These are phyloP conservation scores for Saccharomycopsis javanensis DNA, from an alignment of 805 yeast species.

Conservation along the genomic window DNA sequence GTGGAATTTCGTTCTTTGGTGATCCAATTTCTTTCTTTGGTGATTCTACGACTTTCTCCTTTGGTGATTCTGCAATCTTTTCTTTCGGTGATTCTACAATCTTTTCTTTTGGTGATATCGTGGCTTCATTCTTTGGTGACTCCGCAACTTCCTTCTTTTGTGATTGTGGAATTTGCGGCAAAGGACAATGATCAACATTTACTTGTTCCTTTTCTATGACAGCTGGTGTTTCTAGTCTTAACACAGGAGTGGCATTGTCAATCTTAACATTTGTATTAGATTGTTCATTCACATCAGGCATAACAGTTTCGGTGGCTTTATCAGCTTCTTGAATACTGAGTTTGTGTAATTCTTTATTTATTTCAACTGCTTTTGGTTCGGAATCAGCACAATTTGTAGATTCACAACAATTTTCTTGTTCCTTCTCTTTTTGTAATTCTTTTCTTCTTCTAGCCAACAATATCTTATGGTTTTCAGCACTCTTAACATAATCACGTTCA, in stretches of 20 bases:
- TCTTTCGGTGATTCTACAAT: not conserved
- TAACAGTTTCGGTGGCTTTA: not conserved
- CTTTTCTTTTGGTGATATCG: not conserved
- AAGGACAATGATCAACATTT: not conserved
- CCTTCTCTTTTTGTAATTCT: slow-evolving; percentile 13
- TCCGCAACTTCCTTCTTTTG: not conserved
- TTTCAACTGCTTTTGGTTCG: not conserved
- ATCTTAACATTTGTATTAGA: not conserved
- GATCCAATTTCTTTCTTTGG: not conserved
- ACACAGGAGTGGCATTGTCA: not conserved
- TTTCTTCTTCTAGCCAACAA: slow-evolving; percentile 51
- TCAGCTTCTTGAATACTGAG: not conserved
- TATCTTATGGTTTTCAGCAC: slow-evolving; percentile 63
- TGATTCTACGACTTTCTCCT: not conserved
- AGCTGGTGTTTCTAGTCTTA: not conserved
- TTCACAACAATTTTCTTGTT: not conserved
- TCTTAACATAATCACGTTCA: slow-evolving; percentile 64
- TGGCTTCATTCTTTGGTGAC: not conserved
- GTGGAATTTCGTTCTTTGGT: not conserved
- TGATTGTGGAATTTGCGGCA: not conserved
- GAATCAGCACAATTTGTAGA: not conserved
- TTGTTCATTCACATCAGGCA: slow-evolving; percentile 10
- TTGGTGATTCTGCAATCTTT: not conserved
- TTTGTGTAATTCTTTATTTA: not conserved
- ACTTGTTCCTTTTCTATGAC: not conserved